Evolutionary conservation across 2,329 filamentous ascomycete genomes (phyloP).

Genomic region (Aspergillus eucalypticola): DNA sequence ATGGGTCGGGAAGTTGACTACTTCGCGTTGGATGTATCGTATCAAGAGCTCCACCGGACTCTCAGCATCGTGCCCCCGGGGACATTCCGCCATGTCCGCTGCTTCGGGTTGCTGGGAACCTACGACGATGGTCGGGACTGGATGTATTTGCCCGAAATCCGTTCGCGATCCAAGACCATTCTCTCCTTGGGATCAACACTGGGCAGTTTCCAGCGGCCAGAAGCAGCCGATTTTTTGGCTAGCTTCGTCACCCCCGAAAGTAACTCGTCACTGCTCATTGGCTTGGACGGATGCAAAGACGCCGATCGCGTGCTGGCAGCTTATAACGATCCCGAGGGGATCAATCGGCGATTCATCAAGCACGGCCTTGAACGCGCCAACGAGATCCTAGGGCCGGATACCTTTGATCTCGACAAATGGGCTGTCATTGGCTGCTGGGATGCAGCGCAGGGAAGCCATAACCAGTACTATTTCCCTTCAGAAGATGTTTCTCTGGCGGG

Average conservation of each 20-base stretch:
- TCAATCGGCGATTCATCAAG: conserved; percentile 13
- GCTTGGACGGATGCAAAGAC: conserved; percentile 48
- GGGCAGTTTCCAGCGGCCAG: conserved; percentile 11
- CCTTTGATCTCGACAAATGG: conserved; percentile 72
- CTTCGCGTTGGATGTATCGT: conserved; percentile 79
- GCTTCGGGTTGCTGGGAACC: conserved; percentile 76
- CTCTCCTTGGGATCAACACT: conserved; percentile 16
- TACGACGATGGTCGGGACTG: conserved; percentile 83
- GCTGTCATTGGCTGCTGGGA: conserved; percentile 47
- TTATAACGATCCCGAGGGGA: conserved; percentile 45
- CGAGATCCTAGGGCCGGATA: conserved; percentile 63
- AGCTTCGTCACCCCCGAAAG: background rate
- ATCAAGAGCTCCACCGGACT: conserved; percentile 74
- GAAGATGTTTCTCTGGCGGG: background rate
- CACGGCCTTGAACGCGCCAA: conserved; percentile 57
- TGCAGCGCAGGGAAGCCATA: conserved; percentile 1
- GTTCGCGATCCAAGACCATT: conserved; percentile 8
- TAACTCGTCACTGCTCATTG: conserved; percentile 8
- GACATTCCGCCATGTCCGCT: conserved; percentile 68
- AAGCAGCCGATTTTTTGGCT: conserved; percentile 10
- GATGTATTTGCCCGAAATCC: conserved; percentile 65
- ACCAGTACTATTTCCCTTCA: conserved; percentile 16
- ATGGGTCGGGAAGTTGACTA: conserved; percentile 75
- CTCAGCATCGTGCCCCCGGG: conserved; percentile 59
- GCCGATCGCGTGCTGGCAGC: conserved; percentile 74